phyloP scores from a whole-genome alignment of 495 filamentous ascomycete species.

The Penicillium mononematosum region DNA sequence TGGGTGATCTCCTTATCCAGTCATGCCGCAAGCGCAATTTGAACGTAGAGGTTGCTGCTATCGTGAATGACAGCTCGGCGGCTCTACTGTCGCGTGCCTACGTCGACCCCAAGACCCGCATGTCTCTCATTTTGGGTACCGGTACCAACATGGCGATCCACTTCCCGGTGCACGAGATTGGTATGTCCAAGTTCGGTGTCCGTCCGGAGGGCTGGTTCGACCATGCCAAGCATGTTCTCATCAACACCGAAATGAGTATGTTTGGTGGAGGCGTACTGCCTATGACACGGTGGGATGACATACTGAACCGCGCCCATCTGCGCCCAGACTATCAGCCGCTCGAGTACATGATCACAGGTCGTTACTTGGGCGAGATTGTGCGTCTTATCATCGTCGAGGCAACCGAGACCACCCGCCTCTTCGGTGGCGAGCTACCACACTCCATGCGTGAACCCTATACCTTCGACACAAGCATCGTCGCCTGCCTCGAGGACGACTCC shows the following conservation, averaged over 20 bases:
- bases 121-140: conserved; percentile 82
- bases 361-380: conserved; percentile 82
- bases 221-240: conserved; percentile 61
- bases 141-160: conserved; percentile 81
- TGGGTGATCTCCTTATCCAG: conserved; percentile 56
- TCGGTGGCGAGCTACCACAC: conserved; percentile 56
- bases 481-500: conserved; percentile 49
- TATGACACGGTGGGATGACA: conserved; percentile 72
- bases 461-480: conserved; percentile 70
- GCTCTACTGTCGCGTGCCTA: conserved; percentile 79
- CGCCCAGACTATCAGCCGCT: conserved; percentile 83
- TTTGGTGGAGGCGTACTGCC: conserved; percentile 67
- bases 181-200: conserved; percentile 57
- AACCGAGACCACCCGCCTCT: conserved; percentile 45
- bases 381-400: conserved; percentile 74
- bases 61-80: conserved; percentile 82
- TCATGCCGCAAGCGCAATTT: conserved; percentile 53
- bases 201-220: conserved; percentile 46
- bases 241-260: conserved; percentile 91
- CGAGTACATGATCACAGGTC: conserved; percentile 85
- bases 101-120: conserved; percentile 57
- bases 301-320: conserved; percentile 66
- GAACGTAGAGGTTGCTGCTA: conserved; percentile 61
- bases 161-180: conserved; percentile 63
- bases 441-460: conserved; percentile 63